phyloP scores from a whole-genome alignment of 768 basidiomycete species.

The Tylopilus balloui region DNA sequence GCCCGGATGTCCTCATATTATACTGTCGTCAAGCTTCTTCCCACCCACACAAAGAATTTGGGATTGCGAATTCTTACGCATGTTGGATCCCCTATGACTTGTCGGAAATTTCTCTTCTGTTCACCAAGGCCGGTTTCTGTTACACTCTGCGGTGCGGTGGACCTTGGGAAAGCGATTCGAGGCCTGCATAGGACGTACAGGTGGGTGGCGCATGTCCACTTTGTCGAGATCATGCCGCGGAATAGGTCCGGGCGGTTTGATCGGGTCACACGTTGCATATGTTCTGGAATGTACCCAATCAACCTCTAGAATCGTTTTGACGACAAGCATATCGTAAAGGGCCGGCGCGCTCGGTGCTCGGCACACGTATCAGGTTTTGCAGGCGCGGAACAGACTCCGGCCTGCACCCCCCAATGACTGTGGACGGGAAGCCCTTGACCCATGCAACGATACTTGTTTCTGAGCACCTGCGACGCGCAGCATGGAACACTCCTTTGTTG shows the following conservation, averaged over 20 bases:
- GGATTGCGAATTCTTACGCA: slow-evolving; percentile 19
- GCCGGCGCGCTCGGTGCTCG: slow-evolving; percentile 14
- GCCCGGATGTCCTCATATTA: slow-evolving; percentile 7
- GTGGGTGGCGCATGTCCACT: slow-evolving; percentile 24
- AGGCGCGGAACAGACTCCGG: slow-evolving; percentile 9
- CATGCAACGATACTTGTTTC: slow-evolving; percentile 12
- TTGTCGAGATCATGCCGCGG: slow-evolving; percentile 10
- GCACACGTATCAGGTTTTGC: slow-evolving; percentile 17
- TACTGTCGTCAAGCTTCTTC: slow-evolving; percentile 13
- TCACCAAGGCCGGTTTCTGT: slow-evolving; percentile 14
- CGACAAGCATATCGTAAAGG: slow-evolving; percentile 18
- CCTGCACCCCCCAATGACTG: slow-evolving; percentile 9
- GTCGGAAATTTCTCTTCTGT: slow-evolving; percentile 22
- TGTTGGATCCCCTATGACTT: slow-evolving; percentile 18
- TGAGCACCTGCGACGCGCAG: slow-evolving; percentile 15
- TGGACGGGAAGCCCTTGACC: slow-evolving; percentile 24
- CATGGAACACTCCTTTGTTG: slow-evolving; percentile 17
- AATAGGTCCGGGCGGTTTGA: slow-evolving; percentile 13
- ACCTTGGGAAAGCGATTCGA: slow-evolving; percentile 14
- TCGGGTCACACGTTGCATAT: slow-evolving; percentile 24
- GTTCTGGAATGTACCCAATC: slow-evolving; percentile 21
- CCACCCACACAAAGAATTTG: slow-evolving; percentile 20
- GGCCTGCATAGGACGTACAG: slow-evolving; percentile 17
- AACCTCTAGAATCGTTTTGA: slow-evolving; percentile 7
- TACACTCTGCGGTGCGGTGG: slow-evolving; percentile 21